Conservation (phyloP, 768 basidiomycete genomes). For the Trametes coccinea region DNA sequence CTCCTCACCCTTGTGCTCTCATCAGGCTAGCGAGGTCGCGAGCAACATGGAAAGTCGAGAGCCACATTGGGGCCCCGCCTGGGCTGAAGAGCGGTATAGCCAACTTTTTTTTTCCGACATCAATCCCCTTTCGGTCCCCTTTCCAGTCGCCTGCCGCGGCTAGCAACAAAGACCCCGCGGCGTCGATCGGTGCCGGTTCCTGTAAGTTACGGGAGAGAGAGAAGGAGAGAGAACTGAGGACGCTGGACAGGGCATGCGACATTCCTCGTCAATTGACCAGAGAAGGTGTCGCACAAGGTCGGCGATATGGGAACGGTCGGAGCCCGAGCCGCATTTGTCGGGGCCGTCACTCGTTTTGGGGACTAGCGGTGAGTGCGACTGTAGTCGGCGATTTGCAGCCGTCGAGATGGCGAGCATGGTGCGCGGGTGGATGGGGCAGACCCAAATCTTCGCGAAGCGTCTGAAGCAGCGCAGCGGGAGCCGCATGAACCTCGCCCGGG, state of each 20-base stretch:
- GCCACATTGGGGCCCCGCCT: background rate
- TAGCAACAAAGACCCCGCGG: conserved; percentile 4
- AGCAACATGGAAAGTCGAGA: background rate
- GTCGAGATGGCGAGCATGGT: background rate
- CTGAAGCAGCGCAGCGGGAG: background rate
- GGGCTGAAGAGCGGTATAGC: conserved; percentile 1
- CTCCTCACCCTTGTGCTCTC: background rate
- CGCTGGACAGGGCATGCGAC: background rate
- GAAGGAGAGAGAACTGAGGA: too few relatives aligned
- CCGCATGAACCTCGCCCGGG: conserved; percentile 6
- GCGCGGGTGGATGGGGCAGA: background rate
- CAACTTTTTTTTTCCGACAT: background rate
- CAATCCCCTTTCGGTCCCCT: background rate
- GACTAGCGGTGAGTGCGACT: background rate
- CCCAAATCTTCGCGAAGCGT: conserved; percentile 4
- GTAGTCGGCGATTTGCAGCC: background rate
- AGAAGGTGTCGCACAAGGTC: background rate
- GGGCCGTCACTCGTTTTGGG: background rate
- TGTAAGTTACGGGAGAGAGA: background rate
- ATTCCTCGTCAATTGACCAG: background rate
- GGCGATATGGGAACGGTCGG: background rate
- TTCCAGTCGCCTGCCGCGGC: background rate
- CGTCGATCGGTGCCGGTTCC: background rate
- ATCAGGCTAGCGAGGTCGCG: background rate
- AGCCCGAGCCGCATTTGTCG: too few relatives aligned